Evolutionary conservation across 225 moss, liverwort and hornwort species (phyloP).

Genomic region (Polytrichum formosum): DNA sequence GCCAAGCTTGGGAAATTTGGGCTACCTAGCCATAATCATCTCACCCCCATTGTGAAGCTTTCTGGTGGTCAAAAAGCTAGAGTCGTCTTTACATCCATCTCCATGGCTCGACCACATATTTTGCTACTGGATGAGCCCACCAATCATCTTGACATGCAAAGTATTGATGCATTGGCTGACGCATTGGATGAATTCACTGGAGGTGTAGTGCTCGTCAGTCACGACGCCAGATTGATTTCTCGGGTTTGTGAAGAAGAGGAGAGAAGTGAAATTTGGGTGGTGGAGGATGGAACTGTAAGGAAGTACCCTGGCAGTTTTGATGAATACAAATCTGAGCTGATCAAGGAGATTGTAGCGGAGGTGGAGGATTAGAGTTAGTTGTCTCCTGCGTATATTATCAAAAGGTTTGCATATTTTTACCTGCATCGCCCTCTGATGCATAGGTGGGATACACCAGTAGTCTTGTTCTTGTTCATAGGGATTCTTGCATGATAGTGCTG

Average conservation of each 20-base stretch:
- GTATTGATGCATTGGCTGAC: constrained; percentile 94
- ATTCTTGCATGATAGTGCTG: too few relatives aligned
- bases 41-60: constrained; percentile 90
- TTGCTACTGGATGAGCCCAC: constrained; percentile 93
- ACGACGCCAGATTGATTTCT: constrained; percentile 88
- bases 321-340: constrained; percentile 84
- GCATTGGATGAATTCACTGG: constrained; percentile 89
- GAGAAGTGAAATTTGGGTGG: constrained; percentile 92
- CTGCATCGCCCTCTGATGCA: not conserved
- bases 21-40: constrained; percentile 78
- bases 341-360: constrained; percentile 86
- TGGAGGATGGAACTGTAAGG: constrained; percentile 78
- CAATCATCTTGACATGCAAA: constrained; percentile 98
- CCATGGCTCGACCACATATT: constrained; percentile 92
- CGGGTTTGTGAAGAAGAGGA: constrained; percentile 90
- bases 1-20: constrained; percentile 90
- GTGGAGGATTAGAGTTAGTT: constrained; percentile 65
- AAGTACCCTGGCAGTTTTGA: constrained; percentile 85
- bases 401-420: too few relatives aligned
- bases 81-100: constrained; percentile 91
- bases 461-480: too few relatives aligned
- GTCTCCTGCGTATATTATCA: too few relatives aligned
- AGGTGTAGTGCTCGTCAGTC: constrained; percentile 91
- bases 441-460: not conserved
- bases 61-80: constrained; percentile 96